Evolutionary conservation across 1,284 basidiomycete species (phyloP).

Genomic region (Irpex rosettiformis): DNA sequence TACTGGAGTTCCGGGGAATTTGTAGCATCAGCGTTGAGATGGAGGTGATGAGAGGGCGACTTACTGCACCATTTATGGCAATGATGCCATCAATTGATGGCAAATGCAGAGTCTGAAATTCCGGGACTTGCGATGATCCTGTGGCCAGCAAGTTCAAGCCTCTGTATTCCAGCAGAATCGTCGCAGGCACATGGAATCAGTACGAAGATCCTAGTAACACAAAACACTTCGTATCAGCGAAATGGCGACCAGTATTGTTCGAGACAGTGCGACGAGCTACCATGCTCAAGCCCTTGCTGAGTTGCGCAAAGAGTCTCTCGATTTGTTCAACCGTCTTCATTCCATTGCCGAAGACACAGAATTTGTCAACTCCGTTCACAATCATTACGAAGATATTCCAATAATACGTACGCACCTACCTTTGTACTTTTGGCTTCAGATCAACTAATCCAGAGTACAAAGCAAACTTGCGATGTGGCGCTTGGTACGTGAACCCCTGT

Average conservation of each 20-base stretch:
- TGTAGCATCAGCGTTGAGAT: neutral
- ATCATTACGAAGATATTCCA: constrained; percentile 55
- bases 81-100: neutral
- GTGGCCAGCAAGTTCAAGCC: no score
- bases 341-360: constrained; percentile 76
- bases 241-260: no score
- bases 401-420: constrained; percentile 54
- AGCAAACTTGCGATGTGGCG: constrained; percentile 93
- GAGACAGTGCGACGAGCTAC: neutral
- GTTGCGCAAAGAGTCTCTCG: constrained; percentile 64
- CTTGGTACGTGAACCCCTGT: constrained; percentile 85
- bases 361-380: constrained; percentile 63
- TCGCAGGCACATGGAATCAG: no score
- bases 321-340: constrained; percentile 83
- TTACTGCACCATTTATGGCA: neutral
- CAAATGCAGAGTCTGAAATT: neutral
- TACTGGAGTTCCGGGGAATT: neutral
- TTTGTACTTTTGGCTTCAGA: neutral
- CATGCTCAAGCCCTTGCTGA: constrained; percentile 35
- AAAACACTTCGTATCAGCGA: no score
- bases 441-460: neutral
- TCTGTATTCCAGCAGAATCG: no score
- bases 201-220: no score
- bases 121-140: no score
- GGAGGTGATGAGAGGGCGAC: neutral